Percentiles rank a stretch among this genome's conserved stretches.
These are phyloP conservation scores for Syzygium grande DNA, from an alignment of 345 rosid species.

Conservation along the genomic window DNA sequence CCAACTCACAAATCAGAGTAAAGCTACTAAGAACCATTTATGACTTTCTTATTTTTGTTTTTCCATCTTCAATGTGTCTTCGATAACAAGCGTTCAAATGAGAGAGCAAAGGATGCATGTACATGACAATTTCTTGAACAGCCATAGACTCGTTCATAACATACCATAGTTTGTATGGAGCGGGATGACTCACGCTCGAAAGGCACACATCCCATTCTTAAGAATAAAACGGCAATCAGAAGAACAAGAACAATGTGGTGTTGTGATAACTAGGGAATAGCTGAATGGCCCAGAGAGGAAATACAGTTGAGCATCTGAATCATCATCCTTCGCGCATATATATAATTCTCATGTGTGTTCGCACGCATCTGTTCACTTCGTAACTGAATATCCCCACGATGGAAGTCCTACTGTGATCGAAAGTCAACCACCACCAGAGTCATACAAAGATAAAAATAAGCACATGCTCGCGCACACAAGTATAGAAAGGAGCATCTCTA, in stretches of 20 bases:
- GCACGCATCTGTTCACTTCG: neutral
- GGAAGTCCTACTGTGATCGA: neutral
- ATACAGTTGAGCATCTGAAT: neutral
- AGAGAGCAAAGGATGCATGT: neutral
- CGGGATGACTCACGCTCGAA: neutral
- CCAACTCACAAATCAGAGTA: neutral
- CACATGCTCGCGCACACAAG: neutral
- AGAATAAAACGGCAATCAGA: neutral
- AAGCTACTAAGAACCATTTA: neutral
- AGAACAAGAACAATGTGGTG: neutral
- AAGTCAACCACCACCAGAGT: neutral
- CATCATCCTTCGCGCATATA: neutral
- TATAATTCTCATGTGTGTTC: neutral
- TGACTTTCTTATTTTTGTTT: neutral
- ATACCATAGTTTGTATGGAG: neutral
- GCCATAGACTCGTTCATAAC: neutral
- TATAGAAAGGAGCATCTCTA: neutral
- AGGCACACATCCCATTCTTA: neutral
- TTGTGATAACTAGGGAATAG: neutral
- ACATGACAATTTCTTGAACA: neutral
- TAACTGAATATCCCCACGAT: neutral
- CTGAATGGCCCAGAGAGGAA: neutral
- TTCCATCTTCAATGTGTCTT: neutral
- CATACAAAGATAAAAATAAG: neutral
- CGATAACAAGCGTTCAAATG: neutral